phyloP scores from a whole-genome alignment of 2,329 filamentous ascomycete species.

The Xylaria arbuscula region DNA sequence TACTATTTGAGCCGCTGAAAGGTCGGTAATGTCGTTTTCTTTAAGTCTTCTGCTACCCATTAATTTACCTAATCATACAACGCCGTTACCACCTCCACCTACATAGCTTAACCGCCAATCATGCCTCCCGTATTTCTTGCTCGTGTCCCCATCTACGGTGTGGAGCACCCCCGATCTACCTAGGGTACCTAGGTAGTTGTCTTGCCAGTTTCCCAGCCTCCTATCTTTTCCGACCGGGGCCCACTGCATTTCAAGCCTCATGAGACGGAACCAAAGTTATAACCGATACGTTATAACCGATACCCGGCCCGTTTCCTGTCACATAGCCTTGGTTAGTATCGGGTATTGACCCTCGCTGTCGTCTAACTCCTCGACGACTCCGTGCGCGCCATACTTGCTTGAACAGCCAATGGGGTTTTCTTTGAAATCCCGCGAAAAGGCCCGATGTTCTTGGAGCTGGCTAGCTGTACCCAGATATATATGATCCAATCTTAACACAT shows the following conservation, averaged over 20 bases:
- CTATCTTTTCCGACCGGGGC: conserved; percentile 45
- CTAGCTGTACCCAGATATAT: conserved; percentile 36
- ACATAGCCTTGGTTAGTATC: conserved; percentile 37
- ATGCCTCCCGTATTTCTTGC: conserved; percentile 8
- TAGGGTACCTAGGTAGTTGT: background rate
- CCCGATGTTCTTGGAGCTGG: conserved; percentile 22
- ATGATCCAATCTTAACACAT: conserved; percentile 39
- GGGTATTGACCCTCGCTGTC: conserved; percentile 37
- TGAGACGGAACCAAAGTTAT: conserved; percentile 36
- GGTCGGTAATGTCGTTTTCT: conserved; percentile 29
- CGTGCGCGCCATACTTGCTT: conserved; percentile 28
- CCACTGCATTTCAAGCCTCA: conserved; percentile 35
- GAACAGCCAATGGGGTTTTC: conserved; percentile 38
- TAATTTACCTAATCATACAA: background rate
- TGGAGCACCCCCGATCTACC: conserved; percentile 20
- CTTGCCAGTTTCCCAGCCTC: conserved; percentile 8
- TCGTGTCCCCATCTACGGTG: conserved; percentile 7
- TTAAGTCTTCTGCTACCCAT: conserved; percentile 5
- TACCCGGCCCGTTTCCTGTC: conserved; percentile 33
- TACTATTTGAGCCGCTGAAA: conserved; percentile 8
- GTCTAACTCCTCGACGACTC: conserved; percentile 1
- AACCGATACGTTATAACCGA: conserved; percentile 37
- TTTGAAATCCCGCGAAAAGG: conserved; percentile 26
- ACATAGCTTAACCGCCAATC: background rate
- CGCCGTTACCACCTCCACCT: conserved; percentile 4